Conservation (phyloP, 148 eudicot genomes). For the Rhododendron mucronatum region DNA sequence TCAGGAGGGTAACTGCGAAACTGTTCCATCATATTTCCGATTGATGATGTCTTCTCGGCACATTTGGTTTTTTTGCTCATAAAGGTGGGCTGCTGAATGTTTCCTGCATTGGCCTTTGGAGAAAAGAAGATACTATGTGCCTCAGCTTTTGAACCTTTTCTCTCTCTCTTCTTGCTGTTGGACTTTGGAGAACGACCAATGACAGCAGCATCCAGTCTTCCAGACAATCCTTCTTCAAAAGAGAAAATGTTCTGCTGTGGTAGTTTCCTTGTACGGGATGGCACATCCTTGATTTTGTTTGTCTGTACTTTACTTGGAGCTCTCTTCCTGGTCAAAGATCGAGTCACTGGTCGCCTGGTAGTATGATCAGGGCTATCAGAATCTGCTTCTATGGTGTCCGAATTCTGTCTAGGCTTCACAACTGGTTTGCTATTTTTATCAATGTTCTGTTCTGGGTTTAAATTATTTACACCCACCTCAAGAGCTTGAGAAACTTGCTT, state of each 20-base stretch:
- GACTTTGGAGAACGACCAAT: conserved; percentile 21
- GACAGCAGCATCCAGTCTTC: conserved; percentile 24
- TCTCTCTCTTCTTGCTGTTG: conserved; percentile 30
- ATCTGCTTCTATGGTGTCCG: conserved; percentile 81
- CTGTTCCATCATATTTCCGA: conserved; percentile 15
- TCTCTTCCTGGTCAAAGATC: conserved; percentile 45
- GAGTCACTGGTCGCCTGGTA: conserved; percentile 50
- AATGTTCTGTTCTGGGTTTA: conserved; percentile 19
- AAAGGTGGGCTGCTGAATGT: conserved; percentile 18
- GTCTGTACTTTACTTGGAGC: conserved; percentile 28
- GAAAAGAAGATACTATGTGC: conserved; percentile 17
- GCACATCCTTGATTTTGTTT: conserved; percentile 24
- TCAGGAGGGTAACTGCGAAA: conserved; percentile 13
- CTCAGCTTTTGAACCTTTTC: conserved; percentile 31
- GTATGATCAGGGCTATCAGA: conserved; percentile 43
- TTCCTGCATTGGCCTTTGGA: conserved; percentile 18
- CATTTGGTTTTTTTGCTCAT: conserved; percentile 24
- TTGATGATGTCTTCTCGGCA: conserved; percentile 23
- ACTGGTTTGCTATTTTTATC: conserved; percentile 22
- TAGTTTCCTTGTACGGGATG: conserved; percentile 22
- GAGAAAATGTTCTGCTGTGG: conserved; percentile 33
- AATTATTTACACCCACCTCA: conserved; percentile 27
- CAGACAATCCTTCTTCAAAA: conserved; percentile 31
- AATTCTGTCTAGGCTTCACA: conserved; percentile 39
- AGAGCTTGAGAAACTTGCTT: conserved; percentile 29